Base-by-base conservation (phyloP, 768 basidiomycete species). In the Leccinum uliginosum region DNA sequence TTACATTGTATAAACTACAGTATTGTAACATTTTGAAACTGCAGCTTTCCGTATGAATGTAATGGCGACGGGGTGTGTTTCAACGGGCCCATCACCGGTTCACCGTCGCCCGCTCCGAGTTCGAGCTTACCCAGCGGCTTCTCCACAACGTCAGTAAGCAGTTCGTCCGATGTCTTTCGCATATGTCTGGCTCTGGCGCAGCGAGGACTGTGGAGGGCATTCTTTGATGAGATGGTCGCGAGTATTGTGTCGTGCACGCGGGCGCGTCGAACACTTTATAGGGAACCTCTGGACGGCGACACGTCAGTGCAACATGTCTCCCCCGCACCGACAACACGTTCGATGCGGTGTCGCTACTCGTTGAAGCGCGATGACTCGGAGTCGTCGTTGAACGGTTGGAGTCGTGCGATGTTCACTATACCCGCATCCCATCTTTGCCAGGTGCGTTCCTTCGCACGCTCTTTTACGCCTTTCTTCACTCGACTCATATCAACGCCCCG, bases 111-210 rank as follows among this genome's bases (percentile, higher is more conserved):
- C 21, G 58, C 60, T 26, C 57, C 57, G 57, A 53, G 63, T 50
- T 61, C 66, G 38, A 67, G 55, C 24, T 53, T 61, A 15, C 63
- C 61, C 50, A 72, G 58, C 24, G 62, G 61, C 45, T 64, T 65
- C 65, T 72, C 72, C 59, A 72, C 67, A 12, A 59, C 62, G 47
- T 72, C 65, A 58, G 65, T 65, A 49, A 70, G 63, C 26, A 65
- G 70, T 46, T 63, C 65, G 57, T 62, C 54, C 64, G 59, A 70
- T 60, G 53, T 72, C 68, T 57, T 73, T 59, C 61, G 69, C 58
- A 49, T 68, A 66, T 30, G 66, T 61, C 23, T 60, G 57, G 21
- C 54, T 61, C 14, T 54, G 55, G 11, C 50, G 58, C 38, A 34
- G 38, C 24, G 44, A 12, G 11, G 38, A 38, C n/a, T 52, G 59